These are phyloP conservation scores for Fusarium denticulatum DNA, from an alignment of 2,329 filamentous ascomycete genomes.

Conservation along the genomic window DNA sequence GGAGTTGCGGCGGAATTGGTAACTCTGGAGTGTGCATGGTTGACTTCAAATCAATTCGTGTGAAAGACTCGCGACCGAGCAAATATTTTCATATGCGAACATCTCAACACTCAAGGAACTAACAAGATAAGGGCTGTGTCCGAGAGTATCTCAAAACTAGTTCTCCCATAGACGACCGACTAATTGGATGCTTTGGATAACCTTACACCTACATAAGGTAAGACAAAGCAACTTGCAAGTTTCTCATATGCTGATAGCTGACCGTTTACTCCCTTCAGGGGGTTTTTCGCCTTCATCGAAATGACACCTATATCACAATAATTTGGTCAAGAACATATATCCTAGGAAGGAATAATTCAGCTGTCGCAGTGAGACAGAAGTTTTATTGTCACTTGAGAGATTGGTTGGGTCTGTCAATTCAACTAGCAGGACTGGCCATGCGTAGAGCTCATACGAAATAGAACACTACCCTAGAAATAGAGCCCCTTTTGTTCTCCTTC, in stretches of 20 bases:
- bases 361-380: background rate
- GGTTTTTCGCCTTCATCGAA: background rate
- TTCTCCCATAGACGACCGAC: background rate
- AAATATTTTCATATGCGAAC: background rate
- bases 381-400: background rate
- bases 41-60: background rate
- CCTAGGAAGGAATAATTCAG: background rate
- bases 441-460: background rate
- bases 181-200: background rate
- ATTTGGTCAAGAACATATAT: background rate
- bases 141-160: background rate
- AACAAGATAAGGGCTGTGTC: background rate
- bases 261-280: background rate
- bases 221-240: background rate
- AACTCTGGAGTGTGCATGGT: background rate
- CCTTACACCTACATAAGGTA: background rate
- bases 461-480: background rate
- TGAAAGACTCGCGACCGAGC: background rate
- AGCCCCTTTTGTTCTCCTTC: background rate
- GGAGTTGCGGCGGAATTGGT: background rate
- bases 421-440: background rate
- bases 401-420: background rate
- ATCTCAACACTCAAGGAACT: background rate
- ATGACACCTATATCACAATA: background rate
- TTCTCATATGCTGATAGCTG: background rate